A percentile compares a stretch with the other conserved stretches of the same genome.
phyloP scores from a whole-genome alignment of 2,329 filamentous ascomycete species.

The Colletotrichum truncatum region DNA sequence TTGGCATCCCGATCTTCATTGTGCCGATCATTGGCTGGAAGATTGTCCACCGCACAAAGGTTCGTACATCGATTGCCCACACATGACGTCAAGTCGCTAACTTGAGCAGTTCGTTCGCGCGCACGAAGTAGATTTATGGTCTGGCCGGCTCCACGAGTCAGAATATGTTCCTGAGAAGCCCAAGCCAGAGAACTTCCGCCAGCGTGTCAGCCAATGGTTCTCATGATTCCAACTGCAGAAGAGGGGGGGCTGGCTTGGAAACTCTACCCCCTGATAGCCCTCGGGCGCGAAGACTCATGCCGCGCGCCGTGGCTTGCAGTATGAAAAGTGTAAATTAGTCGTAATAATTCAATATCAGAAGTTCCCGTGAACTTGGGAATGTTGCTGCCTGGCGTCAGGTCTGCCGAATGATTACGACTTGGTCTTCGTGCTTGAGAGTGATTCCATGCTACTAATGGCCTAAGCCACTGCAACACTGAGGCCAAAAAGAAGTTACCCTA shows the following conservation, averaged over 20 bases:
- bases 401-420: no score
- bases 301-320: no score
- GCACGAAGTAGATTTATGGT: constrained; percentile 37
- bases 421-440: no score
- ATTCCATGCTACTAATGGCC: no score
- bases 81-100: neutral
- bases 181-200: constrained; percentile 18
- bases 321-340: no score
- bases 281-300: no score
- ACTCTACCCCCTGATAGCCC: neutral
- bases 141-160: constrained; percentile 34
- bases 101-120: constrained; percentile 34
- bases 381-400: no score
- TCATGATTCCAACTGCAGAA: neutral
- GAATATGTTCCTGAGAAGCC: constrained; percentile 18
- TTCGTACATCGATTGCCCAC: neutral
- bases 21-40: constrained; percentile 52
- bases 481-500: no score
- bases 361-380: no score
- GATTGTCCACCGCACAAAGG: constrained; percentile 33
- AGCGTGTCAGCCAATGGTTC: constrained; percentile 26
- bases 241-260: neutral
- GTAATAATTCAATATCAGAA: no score
- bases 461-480: no score
- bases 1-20: constrained; percentile 71